Evolutionary conservation across 1,139 yeast species (phyloP).

Genomic region (Yamadazyma epiphylla): DNA sequence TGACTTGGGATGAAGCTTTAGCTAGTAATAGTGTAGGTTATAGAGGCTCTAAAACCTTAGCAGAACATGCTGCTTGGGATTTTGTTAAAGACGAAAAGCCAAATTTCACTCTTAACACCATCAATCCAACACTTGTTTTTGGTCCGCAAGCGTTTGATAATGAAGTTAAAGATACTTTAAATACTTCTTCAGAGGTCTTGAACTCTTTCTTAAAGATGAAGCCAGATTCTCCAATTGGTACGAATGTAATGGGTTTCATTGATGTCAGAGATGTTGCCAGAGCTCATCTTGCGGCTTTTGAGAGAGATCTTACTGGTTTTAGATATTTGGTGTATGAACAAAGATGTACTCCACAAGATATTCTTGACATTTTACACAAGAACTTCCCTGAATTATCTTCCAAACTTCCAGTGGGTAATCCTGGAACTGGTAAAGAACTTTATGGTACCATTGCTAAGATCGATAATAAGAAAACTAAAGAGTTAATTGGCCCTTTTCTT

Average conservation of each 20-base stretch:
- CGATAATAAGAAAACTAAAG: slow-evolving; percentile 31
- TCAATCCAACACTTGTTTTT: slow-evolving; percentile 46
- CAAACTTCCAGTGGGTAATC: slow-evolving; percentile 37
- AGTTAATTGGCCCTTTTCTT: slow-evolving; percentile 33
- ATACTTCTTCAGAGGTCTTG: slow-evolving; percentile 36
- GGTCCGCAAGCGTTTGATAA: slow-evolving; percentile 40
- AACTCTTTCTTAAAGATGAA: slow-evolving; percentile 10
- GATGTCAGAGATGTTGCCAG: slow-evolving; percentile 36
- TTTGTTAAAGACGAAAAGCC: slow-evolving; percentile 32
- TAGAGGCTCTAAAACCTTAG: slow-evolving; percentile 29
- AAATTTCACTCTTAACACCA: slow-evolving; percentile 20
- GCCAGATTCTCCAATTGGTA: too few species aligned
- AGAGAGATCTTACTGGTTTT: slow-evolving; percentile 20
- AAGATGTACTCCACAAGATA: slow-evolving; percentile 30
- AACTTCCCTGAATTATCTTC: slow-evolving; percentile 29
- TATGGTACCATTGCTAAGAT: slow-evolving; percentile 19
- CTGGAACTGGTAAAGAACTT: slow-evolving; percentile 28
- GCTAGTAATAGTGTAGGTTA: slow-evolving; percentile 21
- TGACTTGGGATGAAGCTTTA: slow-evolving; percentile 26
- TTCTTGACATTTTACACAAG: slow-evolving; percentile 28
- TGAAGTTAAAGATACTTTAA: slow-evolving; percentile 29
- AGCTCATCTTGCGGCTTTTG: slow-evolving; percentile 34
- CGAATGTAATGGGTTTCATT: slow-evolving; percentile 16
- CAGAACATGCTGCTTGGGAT: slow-evolving; percentile 50
- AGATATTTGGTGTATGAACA: slow-evolving; percentile 37